These are phyloP conservation scores for Fraxinus sp. DNA, from an alignment of 305 asterid genomes.

Conservation along the genomic window DNA sequence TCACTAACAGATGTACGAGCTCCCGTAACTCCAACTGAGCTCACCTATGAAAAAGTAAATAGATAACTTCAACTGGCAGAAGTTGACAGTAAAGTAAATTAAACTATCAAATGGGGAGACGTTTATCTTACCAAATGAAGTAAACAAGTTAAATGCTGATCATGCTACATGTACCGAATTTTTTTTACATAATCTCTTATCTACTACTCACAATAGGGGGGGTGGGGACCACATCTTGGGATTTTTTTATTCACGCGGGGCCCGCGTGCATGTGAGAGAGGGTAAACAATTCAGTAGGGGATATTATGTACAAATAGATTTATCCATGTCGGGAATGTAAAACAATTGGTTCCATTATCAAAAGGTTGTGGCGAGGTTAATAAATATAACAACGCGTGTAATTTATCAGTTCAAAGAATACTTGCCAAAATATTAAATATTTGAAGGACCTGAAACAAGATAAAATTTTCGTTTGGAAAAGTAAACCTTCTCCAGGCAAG, in stretches of 20 bases:
- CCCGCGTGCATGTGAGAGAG: no score
- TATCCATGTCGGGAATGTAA: no score
- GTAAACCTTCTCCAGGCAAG: background rate
- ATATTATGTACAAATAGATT: no score
- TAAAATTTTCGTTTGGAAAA: background rate
- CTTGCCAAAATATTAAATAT: background rate
- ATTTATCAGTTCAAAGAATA: background rate
- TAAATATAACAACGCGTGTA: background rate
- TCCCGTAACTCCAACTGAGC: slow-evolving; percentile 96
- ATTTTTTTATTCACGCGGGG: no score
- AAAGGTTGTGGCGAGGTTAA: background rate
- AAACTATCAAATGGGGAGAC: background rate
- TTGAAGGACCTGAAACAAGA: background rate
- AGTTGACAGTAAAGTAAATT: background rate
- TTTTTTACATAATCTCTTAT: no score
- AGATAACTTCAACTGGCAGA: background rate
- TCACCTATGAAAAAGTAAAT: slow-evolving; percentile 48
- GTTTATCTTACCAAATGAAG: background rate
- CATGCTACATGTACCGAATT: no score
- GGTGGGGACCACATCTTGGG: no score
- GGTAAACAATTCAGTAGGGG: no score
- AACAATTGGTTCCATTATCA: no score
- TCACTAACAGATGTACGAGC: slow-evolving; percentile 72
- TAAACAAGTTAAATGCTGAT: background rate
- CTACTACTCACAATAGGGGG: no score